phyloP scores from a whole-genome alignment of 2,329 filamentous ascomycete species.

The Xylariaceae sp. region DNA sequence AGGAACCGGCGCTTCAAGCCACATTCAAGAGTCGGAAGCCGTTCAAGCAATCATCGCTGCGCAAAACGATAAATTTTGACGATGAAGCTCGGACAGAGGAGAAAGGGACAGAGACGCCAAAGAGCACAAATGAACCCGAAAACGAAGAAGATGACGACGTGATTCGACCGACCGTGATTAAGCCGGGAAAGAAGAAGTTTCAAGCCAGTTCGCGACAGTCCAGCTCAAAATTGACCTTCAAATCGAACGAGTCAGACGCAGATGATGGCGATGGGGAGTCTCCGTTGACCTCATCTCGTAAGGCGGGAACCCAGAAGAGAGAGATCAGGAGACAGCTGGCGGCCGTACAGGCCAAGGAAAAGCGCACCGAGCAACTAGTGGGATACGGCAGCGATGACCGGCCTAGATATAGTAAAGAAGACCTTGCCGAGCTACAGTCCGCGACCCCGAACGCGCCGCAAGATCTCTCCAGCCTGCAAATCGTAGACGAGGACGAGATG shows the following conservation, averaged over 20 bases:
- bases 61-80: constrained; percentile 49
- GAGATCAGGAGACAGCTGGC: constrained; percentile 21
- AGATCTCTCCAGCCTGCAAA: constrained; percentile 45
- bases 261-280: constrained; percentile 37
- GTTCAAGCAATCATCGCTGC: constrained; percentile 53
- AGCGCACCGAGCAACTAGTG: constrained; percentile 47
- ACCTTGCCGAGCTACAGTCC: constrained; percentile 76
- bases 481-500: constrained; percentile 47
- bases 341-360: constrained; percentile 41
- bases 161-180: constrained; percentile 44
- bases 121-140: constrained; percentile 28
- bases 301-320: constrained; percentile 57
- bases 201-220: constrained; percentile 61
- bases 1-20: constrained; percentile 36
- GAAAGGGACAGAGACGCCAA: constrained; percentile 16
- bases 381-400: constrained; percentile 62
- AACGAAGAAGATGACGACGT: constrained; percentile 42
- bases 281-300: no score
- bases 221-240: constrained; percentile 45
- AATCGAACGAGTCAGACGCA: constrained; percentile 51
- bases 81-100: constrained; percentile 32
- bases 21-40: constrained; percentile 44
- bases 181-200: constrained; percentile 61
- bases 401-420: constrained; percentile 80
- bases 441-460: constrained; percentile 80